Conservation (phyloP, 164 flowering plant species). For the Vitis riparia region DNA sequence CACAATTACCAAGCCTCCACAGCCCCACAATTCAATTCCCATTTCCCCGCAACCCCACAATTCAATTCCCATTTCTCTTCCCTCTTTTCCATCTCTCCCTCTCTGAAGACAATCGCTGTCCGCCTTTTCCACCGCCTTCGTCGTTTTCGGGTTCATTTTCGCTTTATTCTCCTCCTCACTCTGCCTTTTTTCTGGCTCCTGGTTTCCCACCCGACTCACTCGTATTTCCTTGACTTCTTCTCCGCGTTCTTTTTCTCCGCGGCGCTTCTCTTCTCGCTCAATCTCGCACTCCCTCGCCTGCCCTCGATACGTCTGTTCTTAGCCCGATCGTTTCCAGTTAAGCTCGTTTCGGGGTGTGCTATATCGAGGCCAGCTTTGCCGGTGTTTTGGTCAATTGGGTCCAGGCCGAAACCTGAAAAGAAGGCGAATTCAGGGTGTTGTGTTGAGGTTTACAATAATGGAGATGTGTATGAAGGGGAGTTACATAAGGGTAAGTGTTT, state of each 20-base stretch:
- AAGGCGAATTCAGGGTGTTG: conserved; percentile 38
- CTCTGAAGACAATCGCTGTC: conserved; percentile 24
- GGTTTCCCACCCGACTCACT: conserved; percentile 58
- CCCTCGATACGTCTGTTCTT: conserved; percentile 62
- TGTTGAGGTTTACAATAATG: conserved; percentile 52
- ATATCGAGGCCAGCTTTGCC: conserved; percentile 27
- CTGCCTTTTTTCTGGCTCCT: conserved; percentile 66
- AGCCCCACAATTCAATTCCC: conserved; percentile 4
- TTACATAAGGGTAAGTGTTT: conserved; percentile 52
- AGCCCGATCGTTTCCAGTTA: conserved; percentile 52
- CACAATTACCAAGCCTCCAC: conserved; percentile 22
- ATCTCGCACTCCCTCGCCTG: conserved; percentile 67
- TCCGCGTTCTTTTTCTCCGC: conserved; percentile 72
- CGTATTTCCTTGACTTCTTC: conserved; percentile 59
- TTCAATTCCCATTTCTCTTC: conserved; percentile 15
- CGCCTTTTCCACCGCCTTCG: conserved; percentile 41
- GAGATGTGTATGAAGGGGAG: conserved; percentile 59
- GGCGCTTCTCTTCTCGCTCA: conserved; percentile 60
- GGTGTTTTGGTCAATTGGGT: conserved; percentile 54
- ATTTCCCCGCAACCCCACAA: background rate
- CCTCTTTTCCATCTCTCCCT: conserved; percentile 18
- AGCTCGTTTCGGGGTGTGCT: conserved; percentile 22
- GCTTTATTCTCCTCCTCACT: conserved; percentile 44
- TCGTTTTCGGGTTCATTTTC: conserved; percentile 45
- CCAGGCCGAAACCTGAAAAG: conserved; percentile 30